These are phyloP conservation scores for Fusarium protoensiforme DNA, from an alignment of 2,329 filamentous ascomycete genomes.

Conservation along the genomic window DNA sequence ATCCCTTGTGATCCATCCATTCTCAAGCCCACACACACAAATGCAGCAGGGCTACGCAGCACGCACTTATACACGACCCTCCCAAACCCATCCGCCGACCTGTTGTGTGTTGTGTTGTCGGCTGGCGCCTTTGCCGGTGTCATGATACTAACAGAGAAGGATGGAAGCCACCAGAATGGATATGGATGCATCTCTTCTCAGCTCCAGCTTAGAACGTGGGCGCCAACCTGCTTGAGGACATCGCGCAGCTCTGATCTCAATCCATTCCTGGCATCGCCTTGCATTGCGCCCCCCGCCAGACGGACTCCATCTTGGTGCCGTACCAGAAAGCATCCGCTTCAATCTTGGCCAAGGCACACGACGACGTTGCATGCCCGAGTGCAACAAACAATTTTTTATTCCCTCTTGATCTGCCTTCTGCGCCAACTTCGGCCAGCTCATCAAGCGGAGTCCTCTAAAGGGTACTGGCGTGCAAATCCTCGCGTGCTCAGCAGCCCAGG, in stretches of 20 bases:
- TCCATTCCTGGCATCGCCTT: conserved; percentile 32
- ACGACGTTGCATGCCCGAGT: conserved; percentile 11
- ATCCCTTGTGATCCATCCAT: conserved; percentile 6
- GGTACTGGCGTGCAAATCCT: not conserved
- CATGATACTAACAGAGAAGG: not conserved
- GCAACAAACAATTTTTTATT: not conserved
- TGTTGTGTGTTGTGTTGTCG: not conserved
- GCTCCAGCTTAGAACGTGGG: conserved; percentile 3
- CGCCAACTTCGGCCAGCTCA: conserved; percentile 40
- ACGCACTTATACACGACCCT: conserved; percentile 12
- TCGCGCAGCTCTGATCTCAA: conserved; percentile 28
- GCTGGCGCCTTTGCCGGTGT: conserved; percentile 1
- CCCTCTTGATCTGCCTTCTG: conserved; percentile 6
- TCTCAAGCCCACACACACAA: conserved; percentile 12
- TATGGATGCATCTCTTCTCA: not conserved
- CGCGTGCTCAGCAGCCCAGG: not conserved
- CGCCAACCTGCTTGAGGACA: conserved; percentile 33
- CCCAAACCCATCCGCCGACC: not conserved
- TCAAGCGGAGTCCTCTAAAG: conserved; percentile 31
- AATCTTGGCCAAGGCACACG: conserved; percentile 1
- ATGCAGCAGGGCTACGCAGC: not conserved
- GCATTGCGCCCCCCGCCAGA: conserved; percentile 13
- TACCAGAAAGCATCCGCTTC: not conserved
- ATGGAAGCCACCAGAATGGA: not conserved
- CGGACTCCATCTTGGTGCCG: conserved; percentile 14